Conservation (phyloP, 164 flowering plant species). For the Malania oleifera region DNA sequence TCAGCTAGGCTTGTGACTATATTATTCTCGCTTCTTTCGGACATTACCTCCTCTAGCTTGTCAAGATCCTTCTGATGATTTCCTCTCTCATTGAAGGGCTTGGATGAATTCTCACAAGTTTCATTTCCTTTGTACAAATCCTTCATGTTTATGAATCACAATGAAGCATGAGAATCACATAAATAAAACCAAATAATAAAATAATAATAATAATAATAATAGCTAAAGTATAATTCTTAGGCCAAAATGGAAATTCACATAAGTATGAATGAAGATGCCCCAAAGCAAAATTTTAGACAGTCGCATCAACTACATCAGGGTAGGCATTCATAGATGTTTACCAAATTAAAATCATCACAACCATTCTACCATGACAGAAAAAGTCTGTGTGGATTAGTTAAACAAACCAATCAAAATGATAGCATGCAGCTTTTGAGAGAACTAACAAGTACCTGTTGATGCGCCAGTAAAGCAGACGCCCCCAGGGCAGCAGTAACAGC, state of each 20-base stretch:
- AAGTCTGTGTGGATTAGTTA: no score
- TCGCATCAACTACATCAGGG: no score
- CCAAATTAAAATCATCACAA: no score
- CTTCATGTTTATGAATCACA: constrained; percentile 6
- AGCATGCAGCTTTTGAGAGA: background rate
- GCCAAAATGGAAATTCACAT: no score
- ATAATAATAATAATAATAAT: no score
- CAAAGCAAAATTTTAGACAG: no score
- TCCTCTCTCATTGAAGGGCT: constrained; percentile 23
- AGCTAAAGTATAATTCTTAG: no score
- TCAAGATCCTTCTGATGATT: constrained; percentile 26
- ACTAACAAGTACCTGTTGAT: constrained; percentile 45
- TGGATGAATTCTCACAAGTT: constrained; percentile 30
- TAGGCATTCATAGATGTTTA: no score
- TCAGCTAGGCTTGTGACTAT: constrained; percentile 82
- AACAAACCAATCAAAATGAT: constrained; percentile 2
- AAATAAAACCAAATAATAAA: no score
- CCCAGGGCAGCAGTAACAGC: constrained; percentile 96
- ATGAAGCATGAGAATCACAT: constrained; percentile 6
- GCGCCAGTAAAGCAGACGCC: constrained; percentile 71
- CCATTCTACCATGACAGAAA: no score
- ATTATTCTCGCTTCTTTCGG: constrained; percentile 39
- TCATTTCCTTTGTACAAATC: constrained; percentile 13
- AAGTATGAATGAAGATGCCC: no score
- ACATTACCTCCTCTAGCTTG: constrained; percentile 27